Evolutionary conservation across 331 rosid genomes (phyloP).

Genomic region (Phaseolus coccineus): DNA sequence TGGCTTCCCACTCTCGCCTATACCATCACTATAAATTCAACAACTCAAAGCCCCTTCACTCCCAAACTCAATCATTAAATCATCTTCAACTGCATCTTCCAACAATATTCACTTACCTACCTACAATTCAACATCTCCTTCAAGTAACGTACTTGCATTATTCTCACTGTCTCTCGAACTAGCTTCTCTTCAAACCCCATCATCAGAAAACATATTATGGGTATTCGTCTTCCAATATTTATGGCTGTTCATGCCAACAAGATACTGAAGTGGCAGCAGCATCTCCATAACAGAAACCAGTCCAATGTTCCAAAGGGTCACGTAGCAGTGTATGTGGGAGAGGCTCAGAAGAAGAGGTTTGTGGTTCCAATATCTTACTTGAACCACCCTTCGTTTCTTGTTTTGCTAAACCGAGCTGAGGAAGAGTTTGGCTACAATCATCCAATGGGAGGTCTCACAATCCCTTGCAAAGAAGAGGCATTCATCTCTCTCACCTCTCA

Average conservation of each 20-base stretch:
- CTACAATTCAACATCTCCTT: too few species aligned
- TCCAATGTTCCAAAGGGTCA: constrained; percentile 70
- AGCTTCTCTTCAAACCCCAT: not conserved
- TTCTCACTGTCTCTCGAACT: too few species aligned
- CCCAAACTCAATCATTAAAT: not conserved
- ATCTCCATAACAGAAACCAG: constrained; percentile 47
- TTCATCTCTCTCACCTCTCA: constrained; percentile 66
- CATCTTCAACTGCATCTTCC: not conserved
- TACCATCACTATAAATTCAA: constrained; percentile 38
- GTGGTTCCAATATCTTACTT: constrained; percentile 67
- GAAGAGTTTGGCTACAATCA: constrained; percentile 78
- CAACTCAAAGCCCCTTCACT: not conserved
- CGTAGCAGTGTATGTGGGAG: constrained; percentile 78
- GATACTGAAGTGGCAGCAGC: constrained; percentile 53
- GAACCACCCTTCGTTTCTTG: constrained; percentile 66
- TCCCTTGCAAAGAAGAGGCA: constrained; percentile 77
- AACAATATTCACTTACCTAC: not conserved
- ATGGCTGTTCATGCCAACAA: constrained; percentile 56
- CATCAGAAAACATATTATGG: constrained; percentile 46
- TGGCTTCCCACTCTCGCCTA: constrained; percentile 41
- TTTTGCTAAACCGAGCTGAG: constrained; percentile 60
- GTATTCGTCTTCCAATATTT: constrained; percentile 56
- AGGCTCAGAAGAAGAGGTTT: constrained; percentile 64
- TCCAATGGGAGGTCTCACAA: constrained; percentile 78
- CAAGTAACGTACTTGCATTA: too few species aligned